Percentiles rank a stretch among this genome's conserved stretches.
These are phyloP conservation scores for Monilinia vaccinii-corymbosi DNA, from an alignment of 2,329 filamentous ascomycete genomes.

Conservation along the genomic window DNA sequence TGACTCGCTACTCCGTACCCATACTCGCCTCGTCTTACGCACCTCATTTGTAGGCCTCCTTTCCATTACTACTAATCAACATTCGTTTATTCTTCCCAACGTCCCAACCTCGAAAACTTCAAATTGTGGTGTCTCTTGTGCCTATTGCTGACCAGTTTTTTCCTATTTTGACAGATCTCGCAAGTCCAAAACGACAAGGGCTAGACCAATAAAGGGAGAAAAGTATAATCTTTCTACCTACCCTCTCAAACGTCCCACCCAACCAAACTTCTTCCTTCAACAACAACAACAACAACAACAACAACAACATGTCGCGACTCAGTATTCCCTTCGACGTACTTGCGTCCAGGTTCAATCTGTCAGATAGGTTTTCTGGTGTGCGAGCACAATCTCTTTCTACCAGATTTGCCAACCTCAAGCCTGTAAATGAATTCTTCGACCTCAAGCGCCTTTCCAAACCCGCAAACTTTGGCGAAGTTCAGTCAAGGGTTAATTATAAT, in stretches of 20 bases:
- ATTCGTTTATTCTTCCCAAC: background rate
- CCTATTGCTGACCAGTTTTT: conserved; percentile 15
- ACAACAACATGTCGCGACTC: conserved; percentile 72
- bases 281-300: no score
- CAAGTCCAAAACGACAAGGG: background rate
- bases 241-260: background rate
- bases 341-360: conserved; percentile 81
- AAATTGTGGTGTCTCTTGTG: background rate
- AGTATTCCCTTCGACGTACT: conserved; percentile 87
- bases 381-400: conserved; percentile 68
- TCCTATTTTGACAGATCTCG: conserved; percentile 22
- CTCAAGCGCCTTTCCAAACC: conserved; percentile 94
- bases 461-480: conserved; percentile 78
- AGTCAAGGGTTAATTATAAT: conserved; percentile 95
- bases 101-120: background rate
- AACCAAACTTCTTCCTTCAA: background rate
- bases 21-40: background rate
- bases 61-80: background rate
- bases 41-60: background rate
- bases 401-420: conserved; percentile 87
- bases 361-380: conserved; percentile 75
- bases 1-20: background rate
- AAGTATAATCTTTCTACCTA: background rate
- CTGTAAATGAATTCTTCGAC: conserved; percentile 89
- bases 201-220: background rate